Percentiles rank a stretch among this genome's conserved stretches.
Conservation (phyloP, 805 yeast genomes). For the Starmerella ratchasimensis region DNA sequence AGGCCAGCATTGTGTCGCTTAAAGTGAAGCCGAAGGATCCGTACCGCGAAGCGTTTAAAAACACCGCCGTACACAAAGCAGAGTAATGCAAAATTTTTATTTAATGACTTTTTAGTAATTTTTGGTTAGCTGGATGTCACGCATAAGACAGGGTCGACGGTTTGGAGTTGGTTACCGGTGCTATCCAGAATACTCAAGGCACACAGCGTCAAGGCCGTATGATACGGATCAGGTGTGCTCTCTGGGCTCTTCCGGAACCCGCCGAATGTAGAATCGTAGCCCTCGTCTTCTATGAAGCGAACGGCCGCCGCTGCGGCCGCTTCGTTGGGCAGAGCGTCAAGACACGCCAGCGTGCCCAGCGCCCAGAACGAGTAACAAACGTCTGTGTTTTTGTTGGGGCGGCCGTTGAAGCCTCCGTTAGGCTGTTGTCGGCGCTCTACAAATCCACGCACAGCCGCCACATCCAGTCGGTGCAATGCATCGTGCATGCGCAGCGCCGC, state of each 20-base stretch:
- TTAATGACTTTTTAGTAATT: no score
- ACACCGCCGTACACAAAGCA: slow-evolving; percentile 12
- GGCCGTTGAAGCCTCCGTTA: slow-evolving; percentile 69
- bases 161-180: slow-evolving; percentile 9
- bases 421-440: slow-evolving; percentile 15
- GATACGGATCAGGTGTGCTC: slow-evolving; percentile 47
- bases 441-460: not conserved
- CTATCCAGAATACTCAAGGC: slow-evolving; percentile 28
- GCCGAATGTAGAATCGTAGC: slow-evolving; percentile 54
- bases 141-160: slow-evolving; percentile 23
- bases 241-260: slow-evolving; percentile 62
- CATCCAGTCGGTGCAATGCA: not conserved
- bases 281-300: slow-evolving; percentile 36
- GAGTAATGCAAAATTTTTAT: not conserved
- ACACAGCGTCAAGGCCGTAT: slow-evolving; percentile 43
- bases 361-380: slow-evolving; percentile 87
- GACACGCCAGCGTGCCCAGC: slow-evolving; percentile 40
- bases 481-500: slow-evolving; percentile 40
- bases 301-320: slow-evolving; percentile 22
- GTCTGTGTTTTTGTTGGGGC: slow-evolving; percentile 73
- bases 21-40: slow-evolving; percentile 13
- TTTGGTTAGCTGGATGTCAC: slow-evolving; percentile 19
- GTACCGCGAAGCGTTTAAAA: slow-evolving; percentile 11
- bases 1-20: slow-evolving; percentile 3
- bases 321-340: slow-evolving; percentile 23